Evolutionary conservation across 202 grass and related monocot species (phyloP).

Genomic region (Setaria viridis): DNA sequence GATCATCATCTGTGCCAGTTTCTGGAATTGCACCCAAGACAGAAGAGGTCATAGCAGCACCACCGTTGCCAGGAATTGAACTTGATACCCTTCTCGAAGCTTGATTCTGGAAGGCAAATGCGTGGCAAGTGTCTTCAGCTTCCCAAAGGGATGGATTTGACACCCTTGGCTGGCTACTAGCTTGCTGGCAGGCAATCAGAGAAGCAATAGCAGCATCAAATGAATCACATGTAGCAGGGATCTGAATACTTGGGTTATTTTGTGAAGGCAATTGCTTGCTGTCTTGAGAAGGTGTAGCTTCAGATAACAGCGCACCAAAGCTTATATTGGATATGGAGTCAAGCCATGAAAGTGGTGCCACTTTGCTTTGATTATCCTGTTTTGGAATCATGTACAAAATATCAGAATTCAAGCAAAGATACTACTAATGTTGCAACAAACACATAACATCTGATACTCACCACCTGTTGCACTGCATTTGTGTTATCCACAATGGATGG

Average conservation of each 20-base stretch:
- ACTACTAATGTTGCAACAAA: conserved; percentile 43
- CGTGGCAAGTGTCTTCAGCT: conserved; percentile 90
- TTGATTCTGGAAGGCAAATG: conserved; percentile 68
- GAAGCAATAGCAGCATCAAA: conserved; percentile 96
- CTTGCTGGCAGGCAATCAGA: conserved; percentile 66
- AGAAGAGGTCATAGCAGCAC: conserved; percentile 29
- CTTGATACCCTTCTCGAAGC: conserved; percentile 16
- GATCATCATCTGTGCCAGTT: conserved; percentile 40
- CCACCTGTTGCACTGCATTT: conserved; percentile 36
- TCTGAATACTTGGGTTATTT: conserved; percentile 62
- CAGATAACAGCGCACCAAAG: conserved; percentile 79
- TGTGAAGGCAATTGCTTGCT: conserved; percentile 59
- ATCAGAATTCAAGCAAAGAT: conserved; percentile 33
- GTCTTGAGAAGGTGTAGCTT: conserved; percentile 66
- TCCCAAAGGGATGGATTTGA: conserved; percentile 81
- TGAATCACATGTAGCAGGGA: conserved; percentile 76
- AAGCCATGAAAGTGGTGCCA: conserved; percentile 66
- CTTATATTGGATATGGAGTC: conserved; percentile 89
- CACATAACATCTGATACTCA: conserved; percentile 34
- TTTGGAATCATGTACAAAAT: conserved; percentile 31
- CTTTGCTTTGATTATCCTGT: conserved; percentile 72
- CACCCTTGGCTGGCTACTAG: conserved; percentile 48
- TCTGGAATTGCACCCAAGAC: conserved; percentile 47
- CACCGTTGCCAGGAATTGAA: conserved; percentile 42
- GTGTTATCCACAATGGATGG: conserved; percentile 40